Conservation (phyloP, 2,329 filamentous ascomycete species). For the Coniochaeta sp. region DNA sequence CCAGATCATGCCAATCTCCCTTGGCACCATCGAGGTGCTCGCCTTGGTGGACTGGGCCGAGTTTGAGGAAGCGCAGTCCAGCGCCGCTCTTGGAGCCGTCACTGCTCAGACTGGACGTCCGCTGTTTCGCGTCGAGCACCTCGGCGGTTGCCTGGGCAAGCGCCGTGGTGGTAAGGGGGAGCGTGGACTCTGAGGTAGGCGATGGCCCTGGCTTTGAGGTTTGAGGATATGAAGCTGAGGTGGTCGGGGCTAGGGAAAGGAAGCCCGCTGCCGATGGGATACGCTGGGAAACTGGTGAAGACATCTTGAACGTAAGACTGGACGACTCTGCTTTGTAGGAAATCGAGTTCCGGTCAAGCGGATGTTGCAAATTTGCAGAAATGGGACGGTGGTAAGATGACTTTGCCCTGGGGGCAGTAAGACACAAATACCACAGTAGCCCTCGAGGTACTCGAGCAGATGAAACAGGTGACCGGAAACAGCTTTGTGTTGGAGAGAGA, state of each 20-base stretch:
- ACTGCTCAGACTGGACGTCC: slow-evolving; percentile 40
- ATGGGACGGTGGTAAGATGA: background rate
- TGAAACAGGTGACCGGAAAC: background rate
- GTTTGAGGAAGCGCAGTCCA: slow-evolving; percentile 44
- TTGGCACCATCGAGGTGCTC: slow-evolving; percentile 43
- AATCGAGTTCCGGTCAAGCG: background rate
- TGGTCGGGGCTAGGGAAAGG: slow-evolving; percentile 45
- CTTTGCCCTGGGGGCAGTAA: background rate
- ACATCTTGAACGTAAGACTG: background rate
- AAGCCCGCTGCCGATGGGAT: slow-evolving; percentile 20
- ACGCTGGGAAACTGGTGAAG: background rate
- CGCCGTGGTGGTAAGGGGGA: slow-evolving; percentile 14
- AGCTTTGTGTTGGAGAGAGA: background rate
- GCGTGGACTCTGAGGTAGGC: background rate
- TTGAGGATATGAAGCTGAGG: slow-evolving; percentile 41
- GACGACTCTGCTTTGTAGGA: background rate
- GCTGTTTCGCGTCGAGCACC: slow-evolving; percentile 21
- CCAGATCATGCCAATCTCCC: slow-evolving; percentile 39
- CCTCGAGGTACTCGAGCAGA: background rate
- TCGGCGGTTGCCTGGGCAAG: slow-evolving; percentile 7
- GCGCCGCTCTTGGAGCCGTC: slow-evolving; percentile 22
- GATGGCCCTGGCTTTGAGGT: slow-evolving; percentile 12
- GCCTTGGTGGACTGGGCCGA: slow-evolving; percentile 51
- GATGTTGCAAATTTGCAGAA: background rate
- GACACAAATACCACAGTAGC: background rate